phyloP scores from a whole-genome alignment of 2,329 filamentous ascomycete species.

The Fragosphaeria purpurea region DNA sequence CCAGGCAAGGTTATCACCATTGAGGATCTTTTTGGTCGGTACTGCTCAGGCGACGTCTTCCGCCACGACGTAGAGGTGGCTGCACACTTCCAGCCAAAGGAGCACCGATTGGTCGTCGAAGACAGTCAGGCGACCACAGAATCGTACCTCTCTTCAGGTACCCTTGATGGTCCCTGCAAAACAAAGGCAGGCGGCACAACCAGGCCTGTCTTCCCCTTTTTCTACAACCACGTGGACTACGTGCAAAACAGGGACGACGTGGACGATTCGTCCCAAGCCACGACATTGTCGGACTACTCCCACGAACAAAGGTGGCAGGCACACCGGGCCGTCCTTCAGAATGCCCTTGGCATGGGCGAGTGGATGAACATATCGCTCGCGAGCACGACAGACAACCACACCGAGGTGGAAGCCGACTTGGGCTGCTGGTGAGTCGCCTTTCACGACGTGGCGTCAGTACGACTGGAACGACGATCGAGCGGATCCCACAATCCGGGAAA shows the following conservation, averaged over 20 bases:
- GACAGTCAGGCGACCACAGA: conserved; percentile 6
- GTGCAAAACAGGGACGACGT: too few species aligned
- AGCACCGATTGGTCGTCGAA: neutral
- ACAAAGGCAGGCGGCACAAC: too few species aligned
- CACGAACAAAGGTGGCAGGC: conserved; percentile 22
- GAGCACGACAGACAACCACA: conserved; percentile 31
- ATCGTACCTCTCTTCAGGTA: too few species aligned
- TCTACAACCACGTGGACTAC: too few species aligned
- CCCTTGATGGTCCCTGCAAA: too few species aligned
- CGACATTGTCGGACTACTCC: conserved; percentile 18
- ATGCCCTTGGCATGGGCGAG: conserved; percentile 12
- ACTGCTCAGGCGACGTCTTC: conserved; percentile 54
- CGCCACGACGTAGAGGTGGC: conserved; percentile 43
- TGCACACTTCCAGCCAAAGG: neutral
- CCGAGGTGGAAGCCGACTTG: conserved; percentile 24
- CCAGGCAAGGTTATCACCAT: conserved; percentile 42
- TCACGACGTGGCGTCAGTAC: too few species aligned
- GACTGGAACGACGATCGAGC: too few species aligned
- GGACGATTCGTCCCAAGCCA: conserved; percentile 19
- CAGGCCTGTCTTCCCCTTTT: too few species aligned
- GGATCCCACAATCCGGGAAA: neutral
- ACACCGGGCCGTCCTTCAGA: conserved; percentile 20
- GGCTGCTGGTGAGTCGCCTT: conserved; percentile 13
- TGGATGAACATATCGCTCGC: conserved; percentile 22
- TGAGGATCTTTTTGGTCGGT: conserved; percentile 56